Evolutionary conservation across 768 basidiomycete species (phyloP), one percentile per base, ranked within the genome.

Genomic region (Suillus ampliporus): DNA sequence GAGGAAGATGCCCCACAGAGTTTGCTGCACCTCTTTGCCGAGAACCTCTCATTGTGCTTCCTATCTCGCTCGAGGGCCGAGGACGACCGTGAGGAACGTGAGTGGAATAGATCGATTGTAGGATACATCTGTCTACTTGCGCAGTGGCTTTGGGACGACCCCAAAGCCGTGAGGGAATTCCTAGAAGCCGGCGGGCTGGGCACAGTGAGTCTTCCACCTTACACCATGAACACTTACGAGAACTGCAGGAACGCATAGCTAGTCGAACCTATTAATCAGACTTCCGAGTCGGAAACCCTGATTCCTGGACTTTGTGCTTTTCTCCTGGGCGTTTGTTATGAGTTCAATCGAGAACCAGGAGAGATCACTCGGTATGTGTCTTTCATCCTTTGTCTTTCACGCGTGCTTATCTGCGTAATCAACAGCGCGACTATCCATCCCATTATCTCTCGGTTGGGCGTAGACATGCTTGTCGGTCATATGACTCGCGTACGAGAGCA

Each of bases 141-240:
- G 5, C 94, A 95, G 65, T 99, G 97, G 97, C 80, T 97, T 8
- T 99, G 96, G 96, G 97, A 99, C 69, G 96, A 97, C 69, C 89
- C 95, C 0, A 85, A 82, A 58, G 89, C 92, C 0, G 94, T 97
- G 57, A 83, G 88, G 64, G 95, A 93, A 71, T 97, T 98, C 71
- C 79, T 99, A 65, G 89, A 93, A 69, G 90, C 94, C 8, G 94
- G 95, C 23, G 95, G 94, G 57, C 77, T 99, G 54, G 91, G 93
- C 59, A 89, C 95, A 69, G 96, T 98, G 75, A 70, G 95, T 86
- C 1, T 26, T 13, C 31, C 34, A 2, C 51, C 47, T 51, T 60
- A 26, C 13, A 28, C 23, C 15, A 15, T 15, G 15, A 34, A 43
- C 62, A 26, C 37, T 13, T 28, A 26, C 38, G 10, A 56, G 37